Conservation (phyloP, 371 early-diverging fungal genomes). For the Mortierella sp. region DNA sequence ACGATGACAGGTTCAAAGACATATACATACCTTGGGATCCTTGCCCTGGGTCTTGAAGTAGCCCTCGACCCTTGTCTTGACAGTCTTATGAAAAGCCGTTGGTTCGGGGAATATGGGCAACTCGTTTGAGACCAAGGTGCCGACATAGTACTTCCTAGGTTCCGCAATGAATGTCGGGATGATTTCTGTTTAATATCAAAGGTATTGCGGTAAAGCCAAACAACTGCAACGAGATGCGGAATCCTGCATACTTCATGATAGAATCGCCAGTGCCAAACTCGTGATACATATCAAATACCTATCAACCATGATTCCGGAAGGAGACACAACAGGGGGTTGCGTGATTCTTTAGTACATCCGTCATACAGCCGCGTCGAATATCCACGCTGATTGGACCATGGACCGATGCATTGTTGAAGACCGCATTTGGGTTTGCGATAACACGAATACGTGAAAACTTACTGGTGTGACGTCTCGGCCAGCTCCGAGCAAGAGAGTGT, state of each 20-base stretch:
- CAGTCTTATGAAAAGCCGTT: slow-evolving; percentile 55
- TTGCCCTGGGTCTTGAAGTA: slow-evolving; percentile 43
- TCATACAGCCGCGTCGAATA: background rate
- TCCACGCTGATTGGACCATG: slow-evolving; percentile 8
- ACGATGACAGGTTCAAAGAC: too few species aligned
- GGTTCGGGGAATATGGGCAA: slow-evolving; percentile 65
- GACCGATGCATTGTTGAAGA: too few species aligned
- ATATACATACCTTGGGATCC: slow-evolving; percentile 52
- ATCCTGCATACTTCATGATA: slow-evolving; percentile 54
- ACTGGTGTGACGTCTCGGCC: slow-evolving; percentile 75
- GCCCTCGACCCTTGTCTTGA: slow-evolving; percentile 52
- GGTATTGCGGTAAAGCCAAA: background rate
- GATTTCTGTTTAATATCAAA: background rate
- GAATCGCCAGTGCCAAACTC: slow-evolving; percentile 56
- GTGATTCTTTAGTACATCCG: slow-evolving; percentile 1
- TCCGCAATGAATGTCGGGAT: too few species aligned
- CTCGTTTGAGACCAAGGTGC: slow-evolving; percentile 57
- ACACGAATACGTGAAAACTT: slow-evolving; percentile 8
- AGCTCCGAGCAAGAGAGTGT: slow-evolving; percentile 70
- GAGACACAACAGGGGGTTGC: background rate
- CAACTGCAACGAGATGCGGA: too few species aligned
- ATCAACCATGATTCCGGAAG: slow-evolving; percentile 1
- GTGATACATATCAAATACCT: slow-evolving; percentile 70
- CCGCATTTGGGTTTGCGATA: background rate
- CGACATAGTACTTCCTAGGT: slow-evolving; percentile 62